These are phyloP conservation scores for Kuraishia capsulata DNA, from an alignment of 805 yeast species.

Conservation along the genomic window DNA sequence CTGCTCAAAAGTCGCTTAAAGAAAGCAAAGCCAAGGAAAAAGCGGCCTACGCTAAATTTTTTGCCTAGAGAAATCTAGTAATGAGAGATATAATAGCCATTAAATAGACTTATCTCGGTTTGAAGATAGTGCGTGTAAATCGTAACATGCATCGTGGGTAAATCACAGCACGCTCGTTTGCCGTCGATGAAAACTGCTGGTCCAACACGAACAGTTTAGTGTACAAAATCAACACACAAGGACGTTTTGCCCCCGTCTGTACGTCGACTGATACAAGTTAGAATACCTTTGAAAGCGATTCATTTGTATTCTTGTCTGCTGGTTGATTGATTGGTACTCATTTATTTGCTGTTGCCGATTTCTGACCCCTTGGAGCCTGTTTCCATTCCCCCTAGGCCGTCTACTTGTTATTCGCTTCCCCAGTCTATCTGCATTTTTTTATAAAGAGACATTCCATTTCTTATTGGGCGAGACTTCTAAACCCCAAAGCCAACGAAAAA, in stretches of 20 bases:
- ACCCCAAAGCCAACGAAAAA: too few relatives aligned
- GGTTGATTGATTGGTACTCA: constrained; percentile 10
- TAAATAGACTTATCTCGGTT: too few relatives aligned
- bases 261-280: not conserved
- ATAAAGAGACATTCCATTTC: constrained; percentile 1
- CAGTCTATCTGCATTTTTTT: not conserved
- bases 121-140: not conserved
- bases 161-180: not conserved
- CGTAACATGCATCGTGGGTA: constrained; percentile 1
- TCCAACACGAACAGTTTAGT: not conserved
- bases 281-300: not conserved
- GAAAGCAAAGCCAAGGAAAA: constrained; percentile 58
- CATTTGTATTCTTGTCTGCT: not conserved
- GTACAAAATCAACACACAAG: not conserved
- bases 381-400: not conserved
- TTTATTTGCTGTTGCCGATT: constrained; percentile 13
- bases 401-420: not conserved
- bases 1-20: constrained; percentile 43
- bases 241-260: not conserved
- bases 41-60: constrained; percentile 68
- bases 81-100: too few relatives aligned
- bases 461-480: constrained; percentile 2
- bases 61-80: constrained; percentile 19
- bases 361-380: constrained; percentile 1
- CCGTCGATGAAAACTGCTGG: not conserved